A percentile compares a stretch with the other conserved stretches of the same genome.
Conservation (phyloP, 2,329 filamentous ascomycete genomes). For the Tolypocladium tropicale region DNA sequence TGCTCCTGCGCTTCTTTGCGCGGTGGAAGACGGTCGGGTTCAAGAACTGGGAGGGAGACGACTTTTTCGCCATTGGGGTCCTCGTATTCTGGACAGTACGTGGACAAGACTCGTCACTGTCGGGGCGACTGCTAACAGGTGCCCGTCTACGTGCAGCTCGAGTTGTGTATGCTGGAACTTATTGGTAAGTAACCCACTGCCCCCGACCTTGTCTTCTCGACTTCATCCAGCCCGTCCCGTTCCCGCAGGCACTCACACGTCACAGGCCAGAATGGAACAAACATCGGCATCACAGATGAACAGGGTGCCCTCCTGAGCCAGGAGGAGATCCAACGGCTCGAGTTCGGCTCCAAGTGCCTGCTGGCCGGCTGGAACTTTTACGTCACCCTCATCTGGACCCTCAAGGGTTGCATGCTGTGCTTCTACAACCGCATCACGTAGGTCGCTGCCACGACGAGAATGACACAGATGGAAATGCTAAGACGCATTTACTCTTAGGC, state of each 20-base stretch:
- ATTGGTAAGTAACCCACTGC: slow-evolving; percentile 18
- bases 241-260: not conserved
- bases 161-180: slow-evolving; percentile 21
- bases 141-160: slow-evolving; percentile 6
- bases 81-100: slow-evolving; percentile 28
- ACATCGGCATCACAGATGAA: slow-evolving; percentile 23
- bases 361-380: slow-evolving; percentile 30
- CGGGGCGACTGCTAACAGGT: not conserved
- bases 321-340: slow-evolving; percentile 15
- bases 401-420: slow-evolving; percentile 32
- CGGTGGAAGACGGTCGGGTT: slow-evolving; percentile 27
- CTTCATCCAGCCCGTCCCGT: no score
- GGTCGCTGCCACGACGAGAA: slow-evolving; percentile 1
- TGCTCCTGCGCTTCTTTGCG: slow-evolving; percentile 27
- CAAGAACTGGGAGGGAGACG: slow-evolving; percentile 29
- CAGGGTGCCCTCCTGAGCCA: slow-evolving; percentile 18
- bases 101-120: not conserved
- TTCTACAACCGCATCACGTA: slow-evolving; percentile 33
- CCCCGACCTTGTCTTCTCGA: not conserved
- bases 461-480: not conserved
- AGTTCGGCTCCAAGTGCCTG: slow-evolving; percentile 23
- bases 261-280: slow-evolving; percentile 26
- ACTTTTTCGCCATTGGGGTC: slow-evolving; percentile 26
- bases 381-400: slow-evolving; percentile 28
- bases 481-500: slow-evolving; percentile 8